Evolutionary conservation across 345 rosid genomes (phyloP).

Genomic region (Populus deltoides): DNA sequence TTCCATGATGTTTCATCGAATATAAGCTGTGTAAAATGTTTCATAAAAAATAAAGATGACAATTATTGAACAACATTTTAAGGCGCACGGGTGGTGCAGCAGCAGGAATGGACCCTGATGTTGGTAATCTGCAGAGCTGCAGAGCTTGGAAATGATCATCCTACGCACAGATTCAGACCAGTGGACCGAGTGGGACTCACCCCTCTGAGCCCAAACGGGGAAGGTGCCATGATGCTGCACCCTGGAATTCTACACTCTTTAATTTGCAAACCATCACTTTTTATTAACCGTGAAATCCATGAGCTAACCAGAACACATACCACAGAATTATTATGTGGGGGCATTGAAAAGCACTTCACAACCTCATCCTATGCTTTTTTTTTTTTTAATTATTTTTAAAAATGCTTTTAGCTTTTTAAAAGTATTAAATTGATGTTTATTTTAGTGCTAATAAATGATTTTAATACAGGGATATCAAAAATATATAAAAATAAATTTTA

Average conservation of each 20-base stretch:
- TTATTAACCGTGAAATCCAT: too few relatives aligned
- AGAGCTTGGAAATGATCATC: constrained; percentile 8
- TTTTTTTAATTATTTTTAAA: too few relatives aligned
- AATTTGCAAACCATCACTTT: too few relatives aligned
- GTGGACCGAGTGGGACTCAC: constrained; percentile 30
- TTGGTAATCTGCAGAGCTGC: constrained; percentile 3
- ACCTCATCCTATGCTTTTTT: too few relatives aligned
- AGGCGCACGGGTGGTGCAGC: constrained; percentile 35
- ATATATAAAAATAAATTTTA: too few relatives aligned
- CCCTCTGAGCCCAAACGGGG: background rate
- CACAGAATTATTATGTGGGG: too few relatives aligned
- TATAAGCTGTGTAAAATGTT: background rate
- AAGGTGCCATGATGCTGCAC: background rate
- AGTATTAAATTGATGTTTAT: too few relatives aligned
- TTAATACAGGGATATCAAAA: too few relatives aligned
- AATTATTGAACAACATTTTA: constrained; percentile 24
- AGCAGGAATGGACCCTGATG: constrained; percentile 27
- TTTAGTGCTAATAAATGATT: too few relatives aligned
- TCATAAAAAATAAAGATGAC: background rate
- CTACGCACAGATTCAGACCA: constrained; percentile 12
- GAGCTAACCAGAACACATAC: too few relatives aligned
- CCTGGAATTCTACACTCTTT: background rate
- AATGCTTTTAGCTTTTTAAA: too few relatives aligned
- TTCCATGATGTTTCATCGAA: background rate
- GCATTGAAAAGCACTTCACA: too few relatives aligned